Base-by-base conservation (phyloP, 495 filamentous ascomycete species). In the Annulohypoxylon moriforme region DNA sequence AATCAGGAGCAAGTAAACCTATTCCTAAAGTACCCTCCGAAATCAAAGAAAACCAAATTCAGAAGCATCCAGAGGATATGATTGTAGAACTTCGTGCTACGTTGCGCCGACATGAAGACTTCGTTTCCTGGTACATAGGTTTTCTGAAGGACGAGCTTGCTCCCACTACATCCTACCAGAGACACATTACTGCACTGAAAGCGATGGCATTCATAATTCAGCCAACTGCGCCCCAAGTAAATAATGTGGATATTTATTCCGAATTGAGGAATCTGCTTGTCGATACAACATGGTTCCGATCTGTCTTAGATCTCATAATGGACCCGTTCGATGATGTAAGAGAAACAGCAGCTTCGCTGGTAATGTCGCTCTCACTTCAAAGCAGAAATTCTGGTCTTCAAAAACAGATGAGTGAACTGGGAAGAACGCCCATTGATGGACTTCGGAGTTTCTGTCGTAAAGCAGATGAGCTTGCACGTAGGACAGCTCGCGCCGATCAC, bases 321-420 rank as follows among this genome's bases (percentile, higher is more conserved):
- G 91, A 98, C 74, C 92, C 95, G 0, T 99, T 95, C 73, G 96
- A 99, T 67, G 96, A 99, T 81, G 91, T 98, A 10, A 86, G 96
- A 66, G 87, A 87, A 40, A 81, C 82, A 1, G 87, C 96, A 6
- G 78, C 88, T 0, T 80, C 81, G 5, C 79, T 93, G 14, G 67
- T 97, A 25, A 85, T 85, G 60, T 69, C 80, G 25, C 64, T 80
- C 20, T 75, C 73, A 42, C 75, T 65, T 16, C 80, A 76, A 60
- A 67, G 18, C 40, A n/a, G 69, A 11, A 53, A 75, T 33, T 73
- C 52, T 1, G 68, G 61, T 8, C 53, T 78, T 52, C 67, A 60
- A 16, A 31, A 46, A 44, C 40, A 80, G 8, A 63, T 73, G 4
- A 4, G 18, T 24, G 31, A 16, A 24, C 33, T 72, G 10, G 40